Evolutionary conservation across 2,329 filamentous ascomycete genomes (phyloP).

Genomic region (Thelonectria blattea): DNA sequence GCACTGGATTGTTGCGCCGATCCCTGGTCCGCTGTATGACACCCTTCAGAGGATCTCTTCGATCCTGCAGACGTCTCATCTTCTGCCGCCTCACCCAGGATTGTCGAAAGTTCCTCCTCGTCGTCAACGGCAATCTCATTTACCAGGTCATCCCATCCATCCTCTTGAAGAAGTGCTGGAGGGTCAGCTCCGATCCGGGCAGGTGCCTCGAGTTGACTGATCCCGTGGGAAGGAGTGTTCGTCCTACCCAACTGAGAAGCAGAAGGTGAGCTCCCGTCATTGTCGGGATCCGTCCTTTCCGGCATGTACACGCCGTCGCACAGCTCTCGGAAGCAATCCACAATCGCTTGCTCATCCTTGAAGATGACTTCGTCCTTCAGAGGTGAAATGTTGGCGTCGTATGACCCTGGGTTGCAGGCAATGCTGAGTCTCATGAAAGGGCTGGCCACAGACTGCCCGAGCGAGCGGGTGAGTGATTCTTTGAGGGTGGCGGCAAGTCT

Average conservation of each 20-base stretch:
- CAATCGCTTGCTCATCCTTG: constrained; percentile 54
- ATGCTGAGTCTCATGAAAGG: constrained; percentile 71
- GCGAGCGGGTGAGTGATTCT: constrained; percentile 49
- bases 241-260: not conserved
- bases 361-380: constrained; percentile 77
- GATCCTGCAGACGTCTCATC: constrained; percentile 12
- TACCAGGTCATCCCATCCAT: not conserved
- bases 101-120: constrained; percentile 18
- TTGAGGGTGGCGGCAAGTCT: constrained; percentile 63
- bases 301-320: constrained; percentile 49
- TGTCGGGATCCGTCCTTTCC: not conserved
- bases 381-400: constrained; percentile 75
- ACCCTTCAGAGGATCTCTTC: not conserved
- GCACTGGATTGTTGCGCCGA: not conserved
- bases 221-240: constrained; percentile 1
- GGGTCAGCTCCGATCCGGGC: not conserved
- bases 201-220: not conserved
- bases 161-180: not conserved
- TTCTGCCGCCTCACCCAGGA: constrained; percentile 16
- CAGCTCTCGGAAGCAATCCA: constrained; percentile 54
- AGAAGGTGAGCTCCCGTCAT: not conserved
- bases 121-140: constrained; percentile 9
- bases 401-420: constrained; percentile 64
- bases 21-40: not conserved
- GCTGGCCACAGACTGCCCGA: constrained; percentile 46